A percentile compares a stretch with the other conserved stretches of the same genome.
These are phyloP conservation scores for Phoma sp. DNA, from an alignment of 2,329 filamentous ascomycete species.

Conservation along the genomic window DNA sequence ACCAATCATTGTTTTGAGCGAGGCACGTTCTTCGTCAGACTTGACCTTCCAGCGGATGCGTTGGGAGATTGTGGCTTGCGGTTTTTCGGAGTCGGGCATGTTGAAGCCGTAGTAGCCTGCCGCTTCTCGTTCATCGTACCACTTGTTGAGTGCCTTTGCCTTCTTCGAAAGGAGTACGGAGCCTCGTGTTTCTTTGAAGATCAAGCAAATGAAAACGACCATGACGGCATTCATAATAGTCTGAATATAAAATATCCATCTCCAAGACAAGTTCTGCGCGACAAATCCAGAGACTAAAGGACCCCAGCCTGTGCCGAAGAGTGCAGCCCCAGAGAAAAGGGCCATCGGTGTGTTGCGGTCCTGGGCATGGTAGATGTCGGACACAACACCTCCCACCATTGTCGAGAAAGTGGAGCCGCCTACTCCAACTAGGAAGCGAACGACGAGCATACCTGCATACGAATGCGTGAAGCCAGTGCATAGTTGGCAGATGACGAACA, in stretches of 20 bases:
- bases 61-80: conserved; percentile 45
- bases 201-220: conserved; percentile 67
- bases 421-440: conserved; percentile 78
- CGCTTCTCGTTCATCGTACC: conserved; percentile 76
- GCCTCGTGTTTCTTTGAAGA: conserved; percentile 83
- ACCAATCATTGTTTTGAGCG: conserved; percentile 71
- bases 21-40: conserved; percentile 76
- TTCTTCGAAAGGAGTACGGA: conserved; percentile 80
- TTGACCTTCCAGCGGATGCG: conserved; percentile 81
- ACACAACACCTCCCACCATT: conserved; percentile 90
- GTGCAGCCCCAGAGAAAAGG: conserved; percentile 78
- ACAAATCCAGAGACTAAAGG: conserved; percentile 76
- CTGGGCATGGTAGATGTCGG: conserved; percentile 80
- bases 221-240: conserved; percentile 71
- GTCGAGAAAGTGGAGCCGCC: conserved; percentile 81
- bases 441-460: conserved; percentile 75
- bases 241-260: conserved; percentile 91
- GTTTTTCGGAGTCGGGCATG: conserved; percentile 42
- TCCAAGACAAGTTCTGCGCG: conserved; percentile 71
- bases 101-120: conserved; percentile 66
- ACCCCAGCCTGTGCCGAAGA: conserved; percentile 80
- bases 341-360: conserved; percentile 90
- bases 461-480: conserved; percentile 74
- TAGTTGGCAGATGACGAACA: conserved; percentile 75
- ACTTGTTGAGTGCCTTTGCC: conserved; percentile 74